Evolutionary conservation across 441 rosid genomes (phyloP).

Genomic region (Pelargonium cotyledonis): DNA sequence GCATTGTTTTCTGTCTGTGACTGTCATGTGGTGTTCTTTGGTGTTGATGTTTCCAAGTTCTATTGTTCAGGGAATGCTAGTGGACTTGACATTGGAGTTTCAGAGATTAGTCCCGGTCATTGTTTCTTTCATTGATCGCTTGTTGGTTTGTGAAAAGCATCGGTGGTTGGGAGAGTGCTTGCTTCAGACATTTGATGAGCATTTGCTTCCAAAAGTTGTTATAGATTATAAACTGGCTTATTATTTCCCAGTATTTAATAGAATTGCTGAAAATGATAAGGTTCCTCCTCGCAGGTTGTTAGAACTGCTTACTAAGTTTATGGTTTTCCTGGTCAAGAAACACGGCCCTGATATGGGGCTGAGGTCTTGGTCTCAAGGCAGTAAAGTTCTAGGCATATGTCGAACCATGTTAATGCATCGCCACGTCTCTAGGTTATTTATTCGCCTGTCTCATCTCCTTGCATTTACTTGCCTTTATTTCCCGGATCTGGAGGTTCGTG

Average conservation of each 20-base stretch:
- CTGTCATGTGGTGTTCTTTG: background rate
- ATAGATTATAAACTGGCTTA: conserved; percentile 48
- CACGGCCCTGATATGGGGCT: conserved; percentile 56
- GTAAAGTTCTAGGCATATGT: conserved; percentile 84
- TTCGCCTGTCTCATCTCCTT: conserved; percentile 71
- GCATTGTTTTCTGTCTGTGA: background rate
- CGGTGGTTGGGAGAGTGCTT: conserved; percentile 69
- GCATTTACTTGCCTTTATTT: conserved; percentile 76
- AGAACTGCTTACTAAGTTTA: conserved; percentile 56
- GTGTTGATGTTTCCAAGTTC: conserved; percentile 20
- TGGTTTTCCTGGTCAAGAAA: conserved; percentile 57
- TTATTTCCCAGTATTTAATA: conserved; percentile 67
- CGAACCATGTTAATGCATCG: conserved; percentile 76
- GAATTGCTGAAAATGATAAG: conserved; percentile 63
- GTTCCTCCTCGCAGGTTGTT: conserved; percentile 68
- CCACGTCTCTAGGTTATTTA: conserved; percentile 74
- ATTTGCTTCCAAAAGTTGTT: conserved; percentile 54
- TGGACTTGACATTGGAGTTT: conserved; percentile 55
- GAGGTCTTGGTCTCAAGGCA: conserved; percentile 83
- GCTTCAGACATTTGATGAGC: conserved; percentile 69
- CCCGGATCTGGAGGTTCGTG: conserved; percentile 92
- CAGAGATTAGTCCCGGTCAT: conserved; percentile 68
- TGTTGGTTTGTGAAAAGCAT: conserved; percentile 68
- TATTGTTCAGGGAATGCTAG: conserved; percentile 60
- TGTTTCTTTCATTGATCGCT: conserved; percentile 59